Base-by-base conservation (phyloP, 1,284 basidiomycete species). In the Microbotryum saponariae region DNA sequence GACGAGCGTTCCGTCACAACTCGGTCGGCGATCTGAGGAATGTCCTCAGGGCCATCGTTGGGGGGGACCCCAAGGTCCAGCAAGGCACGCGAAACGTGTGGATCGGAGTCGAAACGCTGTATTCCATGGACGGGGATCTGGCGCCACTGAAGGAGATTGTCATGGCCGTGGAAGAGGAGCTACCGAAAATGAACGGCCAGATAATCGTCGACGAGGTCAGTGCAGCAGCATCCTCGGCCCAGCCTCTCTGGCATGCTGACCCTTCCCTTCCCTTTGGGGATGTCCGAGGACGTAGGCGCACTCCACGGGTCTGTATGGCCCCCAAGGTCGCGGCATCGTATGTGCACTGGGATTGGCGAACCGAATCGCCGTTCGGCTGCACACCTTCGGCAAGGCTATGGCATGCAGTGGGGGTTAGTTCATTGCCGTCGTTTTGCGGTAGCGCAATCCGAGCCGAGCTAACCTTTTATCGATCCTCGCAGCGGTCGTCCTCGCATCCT, bases 111-210 rank as follows among this genome's bases (percentile, higher is more conserved):
- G 93, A 97, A 78, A 85, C 84, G 50, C 76, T 97, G 59, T 97
- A 97, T 73, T 90, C 87, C 64, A 97, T 97, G 93, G 93, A 97
- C 71, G 93, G 93, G 20, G 93, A 91, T 53, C 81, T 93, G 62
- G 83, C 88, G 1, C 90, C 91, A 1, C 78, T 97, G 18, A 64
- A 66, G 7, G 80, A 82, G 44, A 85, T 96, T 59, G 80, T 85
- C 18, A 79, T 81, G 18, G 70, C 80, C 4, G 71, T 88, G 47
- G 84, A 87, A 46, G 76, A 79, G 27, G 68, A 82, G 27, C 79
- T 90, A 45, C 85, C 85, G 0, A 62, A 71, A 5, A 80, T 81
- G 2, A 87, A 88, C 67, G 82, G 79, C 6, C 81, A 88, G 71
- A 73, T 90, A n/a, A 74, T 91, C 14, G 86, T 92, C 0, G 90